Evolutionary conservation across 305 asterid species (phyloP).

Genomic region (Solanum chacoense): DNA sequence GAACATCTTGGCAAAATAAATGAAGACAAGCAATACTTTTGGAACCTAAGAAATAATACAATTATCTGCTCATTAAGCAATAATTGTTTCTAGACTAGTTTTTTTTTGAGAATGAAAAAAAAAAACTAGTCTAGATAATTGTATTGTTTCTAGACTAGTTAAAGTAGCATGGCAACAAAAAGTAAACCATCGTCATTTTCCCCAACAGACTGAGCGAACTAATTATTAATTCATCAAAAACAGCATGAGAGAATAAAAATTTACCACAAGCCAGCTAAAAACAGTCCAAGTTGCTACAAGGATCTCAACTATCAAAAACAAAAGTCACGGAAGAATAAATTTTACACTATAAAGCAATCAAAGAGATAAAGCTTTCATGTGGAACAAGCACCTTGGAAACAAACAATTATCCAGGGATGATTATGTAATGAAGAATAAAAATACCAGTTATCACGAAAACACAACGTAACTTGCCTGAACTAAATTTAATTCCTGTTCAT

Average conservation of each 20-base stretch:
- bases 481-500: constrained; percentile 89
- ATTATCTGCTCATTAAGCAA: neutral
- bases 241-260: neutral
- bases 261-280: neutral
- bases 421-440: neutral
- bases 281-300: neutral
- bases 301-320: neutral
- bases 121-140: no score
- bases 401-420: neutral
- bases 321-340: neutral
- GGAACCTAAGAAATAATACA: neutral
- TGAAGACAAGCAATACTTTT: neutral
- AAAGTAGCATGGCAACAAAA: neutral
- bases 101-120: no score
- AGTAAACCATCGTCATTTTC: neutral
- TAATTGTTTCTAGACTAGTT: neutral
- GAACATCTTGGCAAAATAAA: neutral
- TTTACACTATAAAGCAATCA: neutral
- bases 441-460: neutral
- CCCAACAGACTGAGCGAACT: neutral
- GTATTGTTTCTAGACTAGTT: neutral
- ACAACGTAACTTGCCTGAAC: constrained; percentile 63
- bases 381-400: neutral
- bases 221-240: neutral
- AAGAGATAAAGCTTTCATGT: neutral